A percentile compares a stretch with the other conserved stretches of the same genome.
These are phyloP conservation scores for Mortierella sp. DNA, from an alignment of 371 early-diverging fungal genomes.

Conservation along the genomic window DNA sequence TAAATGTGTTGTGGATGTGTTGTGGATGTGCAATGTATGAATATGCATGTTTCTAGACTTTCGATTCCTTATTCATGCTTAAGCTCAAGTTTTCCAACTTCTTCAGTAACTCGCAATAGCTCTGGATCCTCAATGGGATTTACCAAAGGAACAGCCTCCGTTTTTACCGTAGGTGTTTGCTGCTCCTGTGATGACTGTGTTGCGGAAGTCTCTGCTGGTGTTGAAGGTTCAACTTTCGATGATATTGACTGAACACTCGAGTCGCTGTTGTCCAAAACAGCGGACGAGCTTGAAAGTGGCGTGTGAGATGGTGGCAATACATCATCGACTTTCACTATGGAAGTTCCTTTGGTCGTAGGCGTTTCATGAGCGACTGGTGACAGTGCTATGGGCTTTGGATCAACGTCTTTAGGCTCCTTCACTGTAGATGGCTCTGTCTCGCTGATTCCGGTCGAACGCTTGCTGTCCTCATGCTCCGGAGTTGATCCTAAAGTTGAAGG, in stretches of 20 bases:
- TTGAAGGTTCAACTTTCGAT: slow-evolving; percentile 11
- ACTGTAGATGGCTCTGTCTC: not conserved
- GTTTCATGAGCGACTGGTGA: slow-evolving; percentile 16
- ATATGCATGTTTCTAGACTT: not conserved
- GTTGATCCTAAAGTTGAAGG: not conserved
- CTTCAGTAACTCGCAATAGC: slow-evolving; percentile 2
- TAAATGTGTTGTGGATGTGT: too few species aligned
- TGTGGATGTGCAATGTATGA: too few species aligned
- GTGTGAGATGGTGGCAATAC: not conserved
- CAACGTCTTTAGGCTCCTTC: not conserved
- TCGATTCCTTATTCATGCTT: slow-evolving; percentile 14
- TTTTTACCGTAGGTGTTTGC: not conserved
- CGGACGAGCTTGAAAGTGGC: not conserved
- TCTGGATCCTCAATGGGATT: slow-evolving; percentile 1
- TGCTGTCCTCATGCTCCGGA: not conserved
- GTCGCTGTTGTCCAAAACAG: not conserved
- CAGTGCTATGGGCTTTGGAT: slow-evolving; percentile 7
- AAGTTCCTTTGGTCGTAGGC: not conserved
- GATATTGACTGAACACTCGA: slow-evolving; percentile 11
- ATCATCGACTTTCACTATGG: not conserved
- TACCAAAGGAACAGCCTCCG: slow-evolving; percentile 12
- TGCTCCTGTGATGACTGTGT: not conserved
- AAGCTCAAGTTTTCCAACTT: slow-evolving; percentile 20
- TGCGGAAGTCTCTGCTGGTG: not conserved
- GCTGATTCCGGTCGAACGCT: not conserved